A percentile compares a stretch with the other conserved stretches of the same genome.
phyloP scores from a whole-genome alignment of 2,329 filamentous ascomycete genomes.

The Onygenales sp. region DNA sequence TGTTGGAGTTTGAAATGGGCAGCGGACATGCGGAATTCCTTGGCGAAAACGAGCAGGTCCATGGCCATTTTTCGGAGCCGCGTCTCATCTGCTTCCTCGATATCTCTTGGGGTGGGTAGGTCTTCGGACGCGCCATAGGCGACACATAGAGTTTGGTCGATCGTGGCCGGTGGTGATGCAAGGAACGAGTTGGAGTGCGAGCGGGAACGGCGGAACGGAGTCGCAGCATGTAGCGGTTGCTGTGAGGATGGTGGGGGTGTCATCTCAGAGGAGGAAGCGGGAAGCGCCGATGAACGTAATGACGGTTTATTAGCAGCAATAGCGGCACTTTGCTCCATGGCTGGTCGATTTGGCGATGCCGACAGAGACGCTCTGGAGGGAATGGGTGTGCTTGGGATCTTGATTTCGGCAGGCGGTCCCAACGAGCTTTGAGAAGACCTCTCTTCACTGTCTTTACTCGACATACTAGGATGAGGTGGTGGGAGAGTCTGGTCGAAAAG shows the following conservation, averaged over 20 bases:
- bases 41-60: constrained; percentile 44
- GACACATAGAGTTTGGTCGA: constrained; percentile 32
- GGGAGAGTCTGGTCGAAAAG: neutral
- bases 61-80: constrained; percentile 47
- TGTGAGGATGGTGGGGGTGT: constrained; percentile 58
- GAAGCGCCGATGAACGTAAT: constrained; percentile 32
- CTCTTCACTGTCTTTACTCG: constrained; percentile 21
- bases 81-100: constrained; percentile 42
- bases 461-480: constrained; percentile 12
- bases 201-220: constrained; percentile 33
- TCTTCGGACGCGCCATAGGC: constrained; percentile 35
- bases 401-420: constrained; percentile 29
- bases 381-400: constrained; percentile 25
- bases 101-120: constrained; percentile 40
- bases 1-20: constrained; percentile 88
- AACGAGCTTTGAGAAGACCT: constrained; percentile 25
- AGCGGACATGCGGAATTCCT: constrained; percentile 67
- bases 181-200: constrained; percentile 27
- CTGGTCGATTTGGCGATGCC: constrained; percentile 26
- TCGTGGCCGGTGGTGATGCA: constrained; percentile 39
- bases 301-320: constrained; percentile 23
- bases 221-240: constrained; percentile 27
- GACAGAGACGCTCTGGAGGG: constrained; percentile 22
- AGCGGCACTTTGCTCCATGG: constrained; percentile 21
- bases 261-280: constrained; percentile 42